phyloP scores from a whole-genome alignment of 306 rosid genomes.

The Pterocarpus macrocarpus region DNA sequence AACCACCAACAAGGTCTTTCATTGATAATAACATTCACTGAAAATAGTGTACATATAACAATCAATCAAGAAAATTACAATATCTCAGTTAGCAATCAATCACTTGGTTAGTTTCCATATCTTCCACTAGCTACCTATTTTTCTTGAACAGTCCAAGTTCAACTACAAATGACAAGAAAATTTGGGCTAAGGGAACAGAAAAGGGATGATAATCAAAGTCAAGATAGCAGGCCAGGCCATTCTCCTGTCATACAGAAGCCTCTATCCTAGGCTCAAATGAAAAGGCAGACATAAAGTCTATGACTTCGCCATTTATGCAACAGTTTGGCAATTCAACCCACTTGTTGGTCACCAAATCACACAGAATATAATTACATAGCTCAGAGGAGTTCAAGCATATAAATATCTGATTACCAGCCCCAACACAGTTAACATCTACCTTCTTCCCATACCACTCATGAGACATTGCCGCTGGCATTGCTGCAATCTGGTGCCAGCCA shows the following conservation, averaged over 20 bases:
- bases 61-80: conserved; percentile 43
- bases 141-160: conserved; percentile 41
- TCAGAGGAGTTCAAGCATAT: conserved; percentile 75
- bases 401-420: conserved; percentile 73
- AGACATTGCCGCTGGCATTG: conserved; percentile 84
- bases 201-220: conserved; percentile 17
- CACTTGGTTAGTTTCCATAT: conserved; percentile 41
- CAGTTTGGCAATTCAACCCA: conserved; percentile 82
- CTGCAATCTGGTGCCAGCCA: conserved; percentile 75
- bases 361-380: conserved; percentile 60
- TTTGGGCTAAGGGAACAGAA: background rate
- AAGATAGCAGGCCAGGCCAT: background rate
- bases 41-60: conserved; percentile 23
- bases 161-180: conserved; percentile 29
- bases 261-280: conserved; percentile 92
- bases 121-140: conserved; percentile 48
- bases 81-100: conserved; percentile 28
- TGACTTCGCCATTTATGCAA: conserved; percentile 67
- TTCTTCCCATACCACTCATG: conserved; percentile 83
- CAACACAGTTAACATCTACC: conserved; percentile 88
- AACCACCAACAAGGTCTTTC: background rate
- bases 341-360: conserved; percentile 66
- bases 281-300: conserved; percentile 82
- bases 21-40: conserved; percentile 10
- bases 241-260: conserved; percentile 62